Evolutionary conservation across 306 rosid species (phyloP).

Genomic region (Glycine tomentella): DNA sequence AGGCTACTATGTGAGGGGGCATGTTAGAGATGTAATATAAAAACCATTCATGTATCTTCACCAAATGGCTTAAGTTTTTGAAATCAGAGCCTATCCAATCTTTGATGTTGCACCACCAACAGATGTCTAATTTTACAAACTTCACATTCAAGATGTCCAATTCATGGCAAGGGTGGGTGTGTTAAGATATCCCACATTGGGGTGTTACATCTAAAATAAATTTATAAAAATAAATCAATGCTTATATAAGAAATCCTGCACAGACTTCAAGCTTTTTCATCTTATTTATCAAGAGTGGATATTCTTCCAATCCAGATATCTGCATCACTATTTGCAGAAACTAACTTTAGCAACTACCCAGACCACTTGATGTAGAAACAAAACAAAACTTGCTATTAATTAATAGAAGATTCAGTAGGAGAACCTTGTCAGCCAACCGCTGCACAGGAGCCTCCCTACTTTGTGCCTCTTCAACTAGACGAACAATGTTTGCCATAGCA

Average conservation of each 20-base stretch:
- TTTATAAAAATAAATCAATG: not conserved
- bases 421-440: constrained; percentile 97
- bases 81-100: no score
- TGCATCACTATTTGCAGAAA: not conserved
- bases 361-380: constrained; percentile 10
- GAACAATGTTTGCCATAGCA: constrained; percentile 85
- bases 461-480: constrained; percentile 97
- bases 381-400: constrained; percentile 16
- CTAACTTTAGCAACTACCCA: not conserved
- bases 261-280: not conserved
- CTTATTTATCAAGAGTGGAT: not conserved
- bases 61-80: no score
- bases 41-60: no score
- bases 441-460: constrained; percentile 96
- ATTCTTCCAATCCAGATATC: not conserved
- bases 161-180: no score
- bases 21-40: no score
- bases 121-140: no score
- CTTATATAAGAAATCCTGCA: not conserved
- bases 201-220: not conserved
- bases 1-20: no score
- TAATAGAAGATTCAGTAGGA: constrained; percentile 39
- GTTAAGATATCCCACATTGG: no score
- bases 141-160: no score
- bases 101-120: no score